Base-by-base conservation (phyloP, 176 grass and related monocot genomes). In the Carex cristatella region DNA sequence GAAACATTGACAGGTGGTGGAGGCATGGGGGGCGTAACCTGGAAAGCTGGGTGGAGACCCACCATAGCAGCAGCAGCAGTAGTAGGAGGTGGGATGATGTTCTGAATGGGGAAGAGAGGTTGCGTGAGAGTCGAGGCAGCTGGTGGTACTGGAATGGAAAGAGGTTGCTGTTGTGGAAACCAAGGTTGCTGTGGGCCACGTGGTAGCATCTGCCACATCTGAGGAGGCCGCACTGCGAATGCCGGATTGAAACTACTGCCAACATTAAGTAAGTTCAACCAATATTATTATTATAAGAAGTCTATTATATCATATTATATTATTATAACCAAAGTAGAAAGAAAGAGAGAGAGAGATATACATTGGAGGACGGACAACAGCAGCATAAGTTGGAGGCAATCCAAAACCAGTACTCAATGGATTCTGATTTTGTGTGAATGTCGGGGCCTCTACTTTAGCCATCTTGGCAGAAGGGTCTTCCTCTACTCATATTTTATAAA, bases 31-130 rank as follows among this genome's bases (percentile, higher is more conserved):
- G 88, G 80, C 4, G 85, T 65, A 90, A 92, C 88, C 69, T 86
- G 61, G 70, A 87, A 90, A 30, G 90, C 85, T 84, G 91, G 66
- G 61, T 89, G 94, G 69, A 95, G 88, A 83, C 87, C 78, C 87
- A 88, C 72, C 87, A 88, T 82, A 81, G 79, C 64, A 85, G 93
- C 44, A 81, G 79, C 64, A 85, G 93, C 0, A 6, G 38, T 65
- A 73, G 86, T 79, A 75, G 92, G 87, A 87, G 87, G 85, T 92
- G 86, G 84, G 72, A 74, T 74, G 78, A 93, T 87, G 86, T 91
- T 98, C 68, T 99, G 97, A 87, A 99, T 92, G 11, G 97, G 97
- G 69, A 99, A 99, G 35, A 99, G 83, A 63, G 91, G 93, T 18
- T 95, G 95, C 1, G 84, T 63, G 16, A 81, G 6, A 81, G 58